Evolutionary conservation across 768 basidiomycete genomes (phyloP), one percentile per base, ranked within the genome.

Genomic region (Boletus reticuloceps): DNA sequence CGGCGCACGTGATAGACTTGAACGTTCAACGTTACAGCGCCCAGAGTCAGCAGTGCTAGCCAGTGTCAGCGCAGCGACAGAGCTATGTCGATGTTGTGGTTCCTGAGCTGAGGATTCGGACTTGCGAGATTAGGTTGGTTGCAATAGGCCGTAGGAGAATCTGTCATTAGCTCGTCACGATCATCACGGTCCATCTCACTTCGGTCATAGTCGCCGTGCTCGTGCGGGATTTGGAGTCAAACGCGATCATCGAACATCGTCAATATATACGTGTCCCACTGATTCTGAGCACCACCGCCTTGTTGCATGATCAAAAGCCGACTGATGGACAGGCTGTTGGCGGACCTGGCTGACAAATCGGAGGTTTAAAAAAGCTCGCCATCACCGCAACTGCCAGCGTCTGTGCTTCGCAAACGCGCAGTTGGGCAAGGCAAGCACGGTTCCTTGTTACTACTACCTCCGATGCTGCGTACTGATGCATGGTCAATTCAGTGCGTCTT

Each of bases 401-500:
- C 55, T 19, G 43, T 14, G 53, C 58, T 8, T 22, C 17, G 14
- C 16, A 37, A 13, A 17, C 37, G n/a, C 59, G 38, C 19, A 29
- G 39, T 39, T 13, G 8, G 25, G 22, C 43, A 40, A 64, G 61
- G 61, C 44, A 6, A 41, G 62, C 56, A 38, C 27, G n/a, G 48
- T 42, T 55, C 51, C 48, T 59, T 45, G 54, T 48, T 55, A 54
- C 60, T 37, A 37, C 50, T 43, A 50, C 17, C n/a, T 49, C 20
- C 34, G 50, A 45, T 58, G 49, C 61, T 60, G 56, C 58, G 58
- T 59, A 50, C 55, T 67, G 67, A 64, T 68, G 63, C 51, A 49
- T 45, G 20, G 47, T 46, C 50, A 6, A 32, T 29, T 54, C 51
- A 62, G 58, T 49, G 43, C 48, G 51, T 31, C n/a, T 52, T 59